These are phyloP conservation scores for Wallemia hederae DNA, from an alignment of 1,284 basidiomycete species.

Conservation along the genomic window DNA sequence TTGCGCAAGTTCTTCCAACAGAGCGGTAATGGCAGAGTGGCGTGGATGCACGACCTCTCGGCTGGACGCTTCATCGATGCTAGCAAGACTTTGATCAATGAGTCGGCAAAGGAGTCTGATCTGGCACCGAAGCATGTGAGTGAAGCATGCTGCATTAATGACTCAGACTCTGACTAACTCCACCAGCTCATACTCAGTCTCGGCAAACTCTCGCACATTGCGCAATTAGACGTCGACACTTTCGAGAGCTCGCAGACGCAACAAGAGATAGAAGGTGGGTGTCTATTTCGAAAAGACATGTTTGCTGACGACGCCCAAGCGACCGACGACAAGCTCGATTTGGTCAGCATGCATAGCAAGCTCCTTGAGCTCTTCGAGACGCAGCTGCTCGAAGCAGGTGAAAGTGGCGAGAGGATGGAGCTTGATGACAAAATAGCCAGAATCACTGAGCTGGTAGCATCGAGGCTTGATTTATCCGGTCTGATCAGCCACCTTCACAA, in stretches of 20 bases:
- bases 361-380: conserved; percentile 11
- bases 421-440: not conserved
- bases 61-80: conserved; percentile 36
- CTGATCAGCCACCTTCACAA: not conserved
- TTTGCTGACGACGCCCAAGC: conserved; percentile 7
- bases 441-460: not conserved
- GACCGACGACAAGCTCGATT: conserved; percentile 22
- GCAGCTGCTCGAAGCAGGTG: not conserved
- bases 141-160: conserved; percentile 6
- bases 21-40: conserved; percentile 32
- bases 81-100: conserved; percentile 30
- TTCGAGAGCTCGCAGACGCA: conserved; percentile 10
- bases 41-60: conserved; percentile 72
- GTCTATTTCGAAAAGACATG: not conserved
- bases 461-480: not conserved
- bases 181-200: conserved; percentile 69
- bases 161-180: not conserved
- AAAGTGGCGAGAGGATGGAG: not conserved
- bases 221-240: conserved; percentile 25
- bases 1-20: conserved; percentile 45
- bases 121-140: conserved; percentile 44
- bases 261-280: conserved; percentile 13
- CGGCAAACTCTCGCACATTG: conserved; percentile 58
- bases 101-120: conserved; percentile 27
- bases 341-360: conserved; percentile 24